Evolutionary conservation across 371 early-diverging fungal genomes (phyloP), one percentile per base, ranked within the genome.

Genomic region (Mortierella sp.): DNA sequence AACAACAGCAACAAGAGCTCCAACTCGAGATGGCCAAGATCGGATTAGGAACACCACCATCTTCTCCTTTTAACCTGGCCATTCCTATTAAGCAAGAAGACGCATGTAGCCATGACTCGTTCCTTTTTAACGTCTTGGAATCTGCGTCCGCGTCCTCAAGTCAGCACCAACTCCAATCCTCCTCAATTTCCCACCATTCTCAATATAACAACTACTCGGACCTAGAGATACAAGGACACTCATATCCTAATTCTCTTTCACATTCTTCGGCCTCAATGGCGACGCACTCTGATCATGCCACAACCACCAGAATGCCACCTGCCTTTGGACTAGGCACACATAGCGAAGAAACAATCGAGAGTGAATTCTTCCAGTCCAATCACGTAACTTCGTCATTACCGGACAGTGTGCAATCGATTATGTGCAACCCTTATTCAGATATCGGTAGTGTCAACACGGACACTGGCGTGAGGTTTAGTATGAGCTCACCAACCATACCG

Each of bases 11-110:
- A 32, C 67, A 76, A 20, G 47, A 68, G 16, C 61, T 77, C 11
- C 77, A 68, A 20, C 43, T 61, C 32, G 68, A 72, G 28, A 61
- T 77, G 65, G 64, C 68, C 9, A 72, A 72, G 58, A 68, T 77
- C 35, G 65, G 63, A 52, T 55, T 77, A 5, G 69, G 68, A 24
- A 68, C 71, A 0, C 76, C 71, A 54, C 71, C 76, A 3, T 37
- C 57, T 8, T 70, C 76, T 49, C 75, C 70, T 3, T 59, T 28
- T 39, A 4, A 58, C 9, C 2, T 55, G 30, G 11, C 5, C 1
- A 14, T 28, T 9, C 55, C 55, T 20, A 9, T 55, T 28, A 55
- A 55, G 30, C 55, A 55, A 28, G 55, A 55, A 6, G 55, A 55
- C 11, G 3, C 28, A 9, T 28, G 5, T 2, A 24, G 24, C 10